A percentile compares a stretch with the other conserved stretches of the same genome.
phyloP scores from a whole-genome alignment of 2,329 filamentous ascomycete species.

The Xylaria sp. region DNA sequence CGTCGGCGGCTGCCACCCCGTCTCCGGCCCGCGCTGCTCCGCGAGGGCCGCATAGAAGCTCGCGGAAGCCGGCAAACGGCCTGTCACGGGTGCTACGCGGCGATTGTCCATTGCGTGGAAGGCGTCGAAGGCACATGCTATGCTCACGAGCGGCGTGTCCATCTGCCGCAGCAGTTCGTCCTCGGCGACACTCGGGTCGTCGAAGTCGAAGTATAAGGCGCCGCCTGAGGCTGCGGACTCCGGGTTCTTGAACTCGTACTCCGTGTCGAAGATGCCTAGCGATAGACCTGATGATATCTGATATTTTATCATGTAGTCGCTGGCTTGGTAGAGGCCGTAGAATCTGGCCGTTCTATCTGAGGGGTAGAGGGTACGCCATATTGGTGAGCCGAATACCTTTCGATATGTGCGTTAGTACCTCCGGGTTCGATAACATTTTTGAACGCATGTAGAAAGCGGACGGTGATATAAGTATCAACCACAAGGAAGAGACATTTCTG shows the following conservation, averaged over 20 bases:
- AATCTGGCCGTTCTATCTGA: conserved; percentile 20
- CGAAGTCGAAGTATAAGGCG: conserved; percentile 15
- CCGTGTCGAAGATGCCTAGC: conserved; percentile 31
- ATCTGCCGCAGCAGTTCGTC: conserved; percentile 19
- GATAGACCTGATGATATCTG: conserved; percentile 31
- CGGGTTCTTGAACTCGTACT: conserved; percentile 24
- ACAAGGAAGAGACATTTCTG: not conserved
- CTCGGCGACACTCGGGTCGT: conserved; percentile 11
- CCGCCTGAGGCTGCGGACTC: conserved; percentile 16
- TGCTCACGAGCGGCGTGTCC: conserved; percentile 32
- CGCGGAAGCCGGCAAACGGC: conserved; percentile 22
- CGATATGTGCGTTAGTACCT: not conserved
- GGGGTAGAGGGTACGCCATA: conserved; percentile 32
- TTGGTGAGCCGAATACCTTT: conserved; percentile 32
- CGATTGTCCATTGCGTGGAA: conserved; percentile 32
- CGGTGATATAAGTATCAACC: not conserved
- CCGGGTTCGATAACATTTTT: not conserved
- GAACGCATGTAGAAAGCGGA: not conserved
- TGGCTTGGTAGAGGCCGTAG: conserved; percentile 30
- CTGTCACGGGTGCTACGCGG: conserved; percentile 27
- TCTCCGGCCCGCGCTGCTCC: not conserved
- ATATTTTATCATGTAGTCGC: conserved; percentile 26
- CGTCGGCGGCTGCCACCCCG: conserved; percentile 6
- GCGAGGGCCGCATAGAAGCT: conserved; percentile 28
- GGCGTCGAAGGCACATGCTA: conserved; percentile 34